A percentile compares a stretch with the other conserved stretches of the same genome.
Evolutionary conservation across 2,329 filamentous ascomycete genomes (phyloP).

Genomic region (Exophiala bonariae): DNA sequence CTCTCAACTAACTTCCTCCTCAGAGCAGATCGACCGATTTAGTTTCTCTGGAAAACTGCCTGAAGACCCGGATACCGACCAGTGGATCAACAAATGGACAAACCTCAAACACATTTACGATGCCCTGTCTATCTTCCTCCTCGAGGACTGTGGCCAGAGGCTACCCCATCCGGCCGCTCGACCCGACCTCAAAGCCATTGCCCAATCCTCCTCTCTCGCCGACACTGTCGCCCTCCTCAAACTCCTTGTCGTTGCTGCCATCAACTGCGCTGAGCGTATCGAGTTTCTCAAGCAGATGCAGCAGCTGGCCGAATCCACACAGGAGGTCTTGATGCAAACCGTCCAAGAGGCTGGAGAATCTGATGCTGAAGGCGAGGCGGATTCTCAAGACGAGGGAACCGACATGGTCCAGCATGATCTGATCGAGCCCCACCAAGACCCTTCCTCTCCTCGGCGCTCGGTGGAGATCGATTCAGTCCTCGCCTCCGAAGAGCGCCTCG

Average conservation of each 20-base stretch:
- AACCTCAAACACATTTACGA: constrained; percentile 51
- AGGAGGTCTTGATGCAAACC: constrained; percentile 47
- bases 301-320: constrained; percentile 42
- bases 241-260: constrained; percentile 63
- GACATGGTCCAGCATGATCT: background rate
- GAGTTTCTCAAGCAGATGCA: constrained; percentile 55
- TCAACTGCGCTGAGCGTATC: constrained; percentile 58
- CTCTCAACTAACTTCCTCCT: constrained; percentile 12
- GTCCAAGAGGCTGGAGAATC: constrained; percentile 46
- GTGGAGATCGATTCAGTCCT: constrained; percentile 43
- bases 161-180: constrained; percentile 43
- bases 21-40: constrained; percentile 49
- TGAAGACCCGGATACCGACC: constrained; percentile 42
- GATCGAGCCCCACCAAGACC: constrained; percentile 4
- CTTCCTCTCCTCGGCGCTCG: constrained; percentile 16
- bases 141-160: constrained; percentile 44
- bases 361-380: constrained; percentile 29
- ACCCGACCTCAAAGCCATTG: constrained; percentile 48
- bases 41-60: constrained; percentile 50
- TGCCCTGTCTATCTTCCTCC: constrained; percentile 45
- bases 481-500: constrained; percentile 49
- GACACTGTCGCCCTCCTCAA: constrained; percentile 59
- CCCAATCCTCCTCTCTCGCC: constrained; percentile 42
- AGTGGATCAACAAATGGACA: constrained; percentile 50
- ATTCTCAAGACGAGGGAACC: background rate